phyloP scores from a whole-genome alignment of 768 basidiomycete species.

The Pleurotus tuoliensis region DNA sequence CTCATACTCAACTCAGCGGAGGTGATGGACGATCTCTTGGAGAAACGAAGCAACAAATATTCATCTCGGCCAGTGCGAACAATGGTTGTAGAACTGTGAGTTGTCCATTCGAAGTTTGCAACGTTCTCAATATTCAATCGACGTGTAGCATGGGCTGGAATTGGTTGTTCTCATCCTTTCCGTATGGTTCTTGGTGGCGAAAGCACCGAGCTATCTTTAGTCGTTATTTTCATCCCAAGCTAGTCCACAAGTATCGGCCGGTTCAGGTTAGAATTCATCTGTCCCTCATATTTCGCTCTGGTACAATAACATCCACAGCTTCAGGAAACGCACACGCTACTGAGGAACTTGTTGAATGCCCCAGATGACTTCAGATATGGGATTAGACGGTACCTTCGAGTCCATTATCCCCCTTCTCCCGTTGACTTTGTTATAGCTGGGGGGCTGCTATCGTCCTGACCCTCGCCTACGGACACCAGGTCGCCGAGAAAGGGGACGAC shows the following conservation, averaged over 20 bases:
- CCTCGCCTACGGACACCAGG: conserved; percentile 35
- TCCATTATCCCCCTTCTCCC: background rate
- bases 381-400: conserved; percentile 26
- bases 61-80: conserved; percentile 37
- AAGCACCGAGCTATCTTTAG: conserved; percentile 35
- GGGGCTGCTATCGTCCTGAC: conserved; percentile 36
- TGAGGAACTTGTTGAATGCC: conserved; percentile 31
- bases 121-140: background rate
- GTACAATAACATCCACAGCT: conserved; percentile 14
- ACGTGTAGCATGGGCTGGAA: conserved; percentile 41
- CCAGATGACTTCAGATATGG: conserved; percentile 34
- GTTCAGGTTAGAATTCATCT: conserved; percentile 18
- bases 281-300: conserved; percentile 11
- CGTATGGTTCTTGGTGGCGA: conserved; percentile 31
- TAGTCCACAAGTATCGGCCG: conserved; percentile 21
- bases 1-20: conserved; percentile 40
- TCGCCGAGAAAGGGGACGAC: conserved; percentile 33
- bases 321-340: conserved; percentile 32
- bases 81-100: conserved; percentile 42
- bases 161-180: conserved; percentile 39
- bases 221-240: conserved; percentile 29
- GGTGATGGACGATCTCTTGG: conserved; percentile 39
- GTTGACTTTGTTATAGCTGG: conserved; percentile 16
- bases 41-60: conserved; percentile 40
- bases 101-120: background rate